Evolutionary conservation across 768 basidiomycete genomes (phyloP), one percentile per base, ranked within the genome.

Genomic region (Daedaleopsis sinensis): DNA sequence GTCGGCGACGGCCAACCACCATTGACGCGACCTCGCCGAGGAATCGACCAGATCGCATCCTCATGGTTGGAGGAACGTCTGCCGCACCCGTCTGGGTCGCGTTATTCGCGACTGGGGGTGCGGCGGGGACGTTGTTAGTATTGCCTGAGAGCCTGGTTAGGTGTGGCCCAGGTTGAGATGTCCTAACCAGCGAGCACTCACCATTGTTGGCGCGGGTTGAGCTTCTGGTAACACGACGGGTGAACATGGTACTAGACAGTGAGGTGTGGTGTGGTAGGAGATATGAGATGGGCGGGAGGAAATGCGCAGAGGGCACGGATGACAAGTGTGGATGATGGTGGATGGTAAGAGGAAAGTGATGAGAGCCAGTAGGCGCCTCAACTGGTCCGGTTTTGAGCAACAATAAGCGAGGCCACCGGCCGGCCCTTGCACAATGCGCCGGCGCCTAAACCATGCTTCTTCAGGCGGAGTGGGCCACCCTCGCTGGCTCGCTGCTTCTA

Each of bases 221-320:
- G 38, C 52, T 53, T 23, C 52, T 53, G 18, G 52, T 53, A 39
- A 53, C 38, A 53, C 52, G 52, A 6, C 37, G 18, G 37, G 32
- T 27, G 11, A 52, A 37, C 50, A 52, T 52, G 11, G 16, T 19
- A 12, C 5, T 24, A 13, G 21, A 23, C n/a, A n/a, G n/a, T 49
- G 19, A 15, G 21, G 23, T 21, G 19, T 23, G 21, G 19, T 49
- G 47, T 46, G 44, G 44, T 32, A 32, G 27, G 7, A 32, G 5
- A n/a, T n/a, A 18, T 46, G 18, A n/a, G 44, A 46, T 46, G 44
- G 21, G n/a, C n/a, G n/a, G n/a, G 44, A 10, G 47, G 21, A 16
- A 12, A 13, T 49, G 23, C 21, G 19, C 47, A 10, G 21, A 24
- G 10, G 21, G 19, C 44, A 21, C 44, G n/a, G 44, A 46, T 13